Conservation (phyloP, 2,329 filamentous ascomycete species). For the Talaromyces pinophilus region DNA sequence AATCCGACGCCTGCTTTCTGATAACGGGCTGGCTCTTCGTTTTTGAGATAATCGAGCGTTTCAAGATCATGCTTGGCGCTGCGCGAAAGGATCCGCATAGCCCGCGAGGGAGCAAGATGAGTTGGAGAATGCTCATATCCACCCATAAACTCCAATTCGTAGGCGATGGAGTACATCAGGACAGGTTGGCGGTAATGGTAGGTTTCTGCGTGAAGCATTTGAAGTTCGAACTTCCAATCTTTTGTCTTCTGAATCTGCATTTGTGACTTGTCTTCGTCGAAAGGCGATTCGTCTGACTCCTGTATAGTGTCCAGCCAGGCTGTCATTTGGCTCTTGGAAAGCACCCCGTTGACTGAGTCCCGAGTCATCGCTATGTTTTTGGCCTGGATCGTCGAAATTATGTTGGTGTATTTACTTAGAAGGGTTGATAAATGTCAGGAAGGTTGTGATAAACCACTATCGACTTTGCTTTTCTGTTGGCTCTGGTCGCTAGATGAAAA, state of each 20-base stretch:
- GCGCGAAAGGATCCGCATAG: background rate
- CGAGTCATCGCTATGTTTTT: background rate
- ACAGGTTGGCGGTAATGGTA: conserved; percentile 1
- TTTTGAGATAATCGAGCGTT: background rate
- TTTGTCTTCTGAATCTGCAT: background rate
- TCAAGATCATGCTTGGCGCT: background rate
- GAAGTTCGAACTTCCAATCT: background rate
- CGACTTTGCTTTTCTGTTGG: background rate
- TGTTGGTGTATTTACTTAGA: background rate
- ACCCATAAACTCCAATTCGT: background rate
- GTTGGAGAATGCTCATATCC: background rate
- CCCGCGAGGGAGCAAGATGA: background rate
- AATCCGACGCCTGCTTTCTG: background rate
- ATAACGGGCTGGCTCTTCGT: background rate
- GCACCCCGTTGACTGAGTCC: background rate
- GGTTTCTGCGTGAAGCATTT: background rate
- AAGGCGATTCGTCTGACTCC: background rate
- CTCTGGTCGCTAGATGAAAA: background rate
- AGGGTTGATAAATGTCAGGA: background rate
- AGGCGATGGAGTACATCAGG: background rate
- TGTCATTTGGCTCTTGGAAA: background rate
- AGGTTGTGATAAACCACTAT: background rate
- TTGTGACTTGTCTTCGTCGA: background rate
- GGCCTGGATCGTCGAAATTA: background rate
- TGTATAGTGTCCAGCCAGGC: background rate